Base-by-base conservation (phyloP, 2,329 filamentous ascomycete species). In the Fusarium heterosporum region DNA sequence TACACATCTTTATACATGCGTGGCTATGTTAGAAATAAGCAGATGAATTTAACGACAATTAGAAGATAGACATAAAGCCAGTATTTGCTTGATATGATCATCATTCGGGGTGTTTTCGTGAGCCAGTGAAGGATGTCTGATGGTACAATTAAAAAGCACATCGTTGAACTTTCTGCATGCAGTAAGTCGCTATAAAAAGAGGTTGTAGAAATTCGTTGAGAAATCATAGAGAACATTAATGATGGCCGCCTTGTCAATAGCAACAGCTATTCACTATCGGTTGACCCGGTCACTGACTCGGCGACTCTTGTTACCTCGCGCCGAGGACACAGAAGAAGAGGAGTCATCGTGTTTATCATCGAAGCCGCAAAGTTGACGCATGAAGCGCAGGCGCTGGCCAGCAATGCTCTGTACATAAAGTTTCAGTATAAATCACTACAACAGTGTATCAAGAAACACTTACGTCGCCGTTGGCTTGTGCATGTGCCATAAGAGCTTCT, bases 401-500 rank as follows among this genome's bases (percentile, higher is more conserved):
- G 86, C 80, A 25, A 88, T 80, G 72, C 82, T 88, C 87, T 89
- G 26, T 16, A 43, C 3, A 9, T 13, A n/a, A 14, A 19, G 19
- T 26, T 34, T 68, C 47, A 47, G 46, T 42, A 28, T 19, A 8
- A 14, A 4, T 16, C n/a, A 19, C 34, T 36, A 28, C 7, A 47
- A 34, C 8, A 49, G 16, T 17, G 41, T 26, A 49, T 41, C 14
- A 30, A 46, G 36, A 34, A 16, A 34, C n/a, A 38, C 84, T 69
- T 73, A 89, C 87, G 68, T 87, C 83, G 30, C 81, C 80, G 29
- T 80, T 79, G 64, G 82, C 82, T 66, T 84, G 81, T 3, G 87
- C 84, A 40, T 86, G 82, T 79, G 87, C 87, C 80, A 87, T 85
- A 46, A 90, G 76, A 55, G 85, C 76, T 71, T 89, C 87, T 0